Percentiles rank a stretch among this genome's conserved stretches.
phyloP scores from a whole-genome alignment of 805 yeast species.

The Saccharomycodes ludwigii region DNA sequence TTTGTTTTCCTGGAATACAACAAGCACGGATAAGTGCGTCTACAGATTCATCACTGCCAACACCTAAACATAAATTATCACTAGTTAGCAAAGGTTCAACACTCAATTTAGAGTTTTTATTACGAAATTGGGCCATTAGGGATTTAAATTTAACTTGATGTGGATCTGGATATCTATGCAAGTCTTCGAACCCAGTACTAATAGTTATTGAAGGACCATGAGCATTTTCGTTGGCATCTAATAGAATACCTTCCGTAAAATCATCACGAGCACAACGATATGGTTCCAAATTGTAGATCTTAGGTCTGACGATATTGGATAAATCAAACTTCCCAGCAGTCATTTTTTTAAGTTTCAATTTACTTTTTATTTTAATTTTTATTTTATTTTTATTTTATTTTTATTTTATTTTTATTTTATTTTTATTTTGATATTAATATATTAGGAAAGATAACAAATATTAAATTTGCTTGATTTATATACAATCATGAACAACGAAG shows the following conservation, averaged over 20 bases:
- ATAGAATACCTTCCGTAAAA: constrained; percentile 71
- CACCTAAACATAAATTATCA: constrained; percentile 80
- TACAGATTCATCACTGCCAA: constrained; percentile 93
- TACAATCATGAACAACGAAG: no score
- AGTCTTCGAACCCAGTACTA: constrained; percentile 39
- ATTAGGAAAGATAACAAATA: no score
- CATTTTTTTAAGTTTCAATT: constrained; percentile 9
- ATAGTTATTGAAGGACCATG: constrained; percentile 67
- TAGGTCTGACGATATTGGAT: constrained; percentile 58
- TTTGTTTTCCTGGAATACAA: constrained; percentile 73
- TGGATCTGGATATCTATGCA: constrained; percentile 95
- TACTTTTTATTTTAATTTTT: neutral
- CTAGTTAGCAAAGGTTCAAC: constrained; percentile 29
- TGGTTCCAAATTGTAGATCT: constrained; percentile 72
- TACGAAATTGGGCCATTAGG: constrained; percentile 61
- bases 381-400: no score
- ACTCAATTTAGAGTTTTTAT: constrained; percentile 21
- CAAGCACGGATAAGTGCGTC: constrained; percentile 79
- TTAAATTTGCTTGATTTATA: no score
- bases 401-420: no score
- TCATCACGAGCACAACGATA: constrained; percentile 97
- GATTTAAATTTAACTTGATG: constrained; percentile 73
- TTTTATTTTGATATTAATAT: no score
- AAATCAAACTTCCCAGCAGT: constrained; percentile 20
- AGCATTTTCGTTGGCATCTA: constrained; percentile 95